Percentiles rank a stretch among this genome's conserved stretches.
These are phyloP conservation scores for Aeminium ludgeri DNA, from an alignment of 495 filamentous ascomycete species.

Conservation along the genomic window DNA sequence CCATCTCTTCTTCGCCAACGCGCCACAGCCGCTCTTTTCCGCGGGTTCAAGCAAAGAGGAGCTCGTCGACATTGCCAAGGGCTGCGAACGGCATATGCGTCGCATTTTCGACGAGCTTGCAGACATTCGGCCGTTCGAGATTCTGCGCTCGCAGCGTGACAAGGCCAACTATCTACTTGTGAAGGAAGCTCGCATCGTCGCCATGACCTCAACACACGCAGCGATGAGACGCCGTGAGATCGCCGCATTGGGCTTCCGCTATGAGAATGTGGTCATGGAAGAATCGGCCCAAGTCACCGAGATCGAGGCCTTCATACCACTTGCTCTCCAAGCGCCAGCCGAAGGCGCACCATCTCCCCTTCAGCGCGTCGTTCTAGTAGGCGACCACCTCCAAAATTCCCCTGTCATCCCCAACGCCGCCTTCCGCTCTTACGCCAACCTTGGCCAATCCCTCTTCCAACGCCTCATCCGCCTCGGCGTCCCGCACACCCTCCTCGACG, in stretches of 20 bases:
- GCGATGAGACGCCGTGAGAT: conserved; percentile 96
- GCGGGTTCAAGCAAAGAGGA: conserved; percentile 43
- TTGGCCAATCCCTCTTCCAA: conserved; percentile 89
- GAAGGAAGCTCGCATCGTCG: conserved; percentile 88
- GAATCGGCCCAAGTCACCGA: conserved; percentile 97
- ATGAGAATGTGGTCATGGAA: conserved; percentile 97
- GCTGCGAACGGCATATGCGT: conserved; percentile 79
- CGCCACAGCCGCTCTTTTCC: conserved; percentile 72
- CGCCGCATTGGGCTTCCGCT: conserved; percentile 77
- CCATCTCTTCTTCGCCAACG: conserved; percentile 71
- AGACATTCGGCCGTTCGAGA: conserved; percentile 89
- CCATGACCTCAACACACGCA: conserved; percentile 96
- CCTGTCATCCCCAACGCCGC: conserved; percentile 90
- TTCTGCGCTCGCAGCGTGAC: conserved; percentile 69
- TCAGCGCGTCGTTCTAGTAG: conserved; percentile 79
- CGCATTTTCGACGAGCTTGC: conserved; percentile 88
- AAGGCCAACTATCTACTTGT: conserved; percentile 90
- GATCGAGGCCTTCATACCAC: conserved; percentile 88
- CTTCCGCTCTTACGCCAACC: conserved; percentile 88
- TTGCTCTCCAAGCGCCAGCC: conserved; percentile 63
- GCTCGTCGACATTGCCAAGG: conserved; percentile 58
- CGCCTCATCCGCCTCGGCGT: conserved; percentile 80
- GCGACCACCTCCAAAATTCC: conserved; percentile 93
- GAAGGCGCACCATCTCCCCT: conserved; percentile 41
- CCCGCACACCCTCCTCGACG: conserved; percentile 74